Percentiles rank a stretch among this genome's conserved stretches.
Conservation (phyloP, 331 rosid genomes). For the Telfairia occidentalis region DNA sequence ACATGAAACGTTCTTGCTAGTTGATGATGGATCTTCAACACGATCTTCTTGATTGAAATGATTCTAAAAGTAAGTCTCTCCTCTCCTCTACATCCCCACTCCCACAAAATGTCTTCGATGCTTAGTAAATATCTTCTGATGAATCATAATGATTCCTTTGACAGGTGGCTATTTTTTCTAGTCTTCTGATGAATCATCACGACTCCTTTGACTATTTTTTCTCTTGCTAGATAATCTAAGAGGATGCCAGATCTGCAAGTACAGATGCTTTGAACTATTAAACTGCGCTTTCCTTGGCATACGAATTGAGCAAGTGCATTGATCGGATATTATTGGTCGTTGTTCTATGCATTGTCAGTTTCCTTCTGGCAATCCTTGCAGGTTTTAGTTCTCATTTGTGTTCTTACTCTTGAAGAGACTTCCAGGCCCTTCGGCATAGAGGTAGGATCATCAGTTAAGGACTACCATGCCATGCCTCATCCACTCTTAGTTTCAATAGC, state of each 20-base stretch:
- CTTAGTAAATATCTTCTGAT: background rate
- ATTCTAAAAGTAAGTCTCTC: conserved; percentile 9
- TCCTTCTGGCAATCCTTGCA: conserved; percentile 15
- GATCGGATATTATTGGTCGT: background rate
- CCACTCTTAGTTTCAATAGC: conserved; percentile 6
- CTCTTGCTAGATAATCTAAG: background rate
- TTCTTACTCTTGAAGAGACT: background rate
- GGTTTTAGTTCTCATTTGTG: conserved; percentile 3
- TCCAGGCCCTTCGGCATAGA: conserved; percentile 2
- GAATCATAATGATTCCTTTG: background rate
- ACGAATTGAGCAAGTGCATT: background rate
- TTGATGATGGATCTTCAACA: conserved; percentile 20
- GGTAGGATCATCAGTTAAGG: background rate
- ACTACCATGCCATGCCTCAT: background rate
- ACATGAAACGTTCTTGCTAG: conserved; percentile 72
- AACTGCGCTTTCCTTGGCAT: background rate
- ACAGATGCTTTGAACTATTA: background rate
- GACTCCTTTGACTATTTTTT: background rate
- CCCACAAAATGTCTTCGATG: background rate
- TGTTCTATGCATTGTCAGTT: conserved; percentile 10
- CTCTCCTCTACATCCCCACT: background rate
- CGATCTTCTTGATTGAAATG: conserved; percentile 17
- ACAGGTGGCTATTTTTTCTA: background rate
- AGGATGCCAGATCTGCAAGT: background rate
- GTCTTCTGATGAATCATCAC: background rate